Evolutionary conservation across 2,329 filamentous ascomycete genomes (phyloP).

Genomic region (Penicillium concentricum): DNA sequence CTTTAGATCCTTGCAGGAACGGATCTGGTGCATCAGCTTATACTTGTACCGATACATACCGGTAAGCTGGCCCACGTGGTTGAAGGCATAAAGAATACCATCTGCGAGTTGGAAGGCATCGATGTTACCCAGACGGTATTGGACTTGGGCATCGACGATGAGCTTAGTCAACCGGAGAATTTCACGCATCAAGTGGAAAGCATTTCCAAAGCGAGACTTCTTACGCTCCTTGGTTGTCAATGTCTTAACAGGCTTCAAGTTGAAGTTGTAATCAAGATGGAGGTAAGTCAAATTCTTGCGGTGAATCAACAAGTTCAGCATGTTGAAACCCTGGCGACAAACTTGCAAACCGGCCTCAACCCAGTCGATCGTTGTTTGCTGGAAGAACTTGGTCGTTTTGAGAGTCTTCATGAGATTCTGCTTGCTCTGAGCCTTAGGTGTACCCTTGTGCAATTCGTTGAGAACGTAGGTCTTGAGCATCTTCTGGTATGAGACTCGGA

Average conservation of each 20-base stretch:
- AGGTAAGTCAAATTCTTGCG: conserved; percentile 98
- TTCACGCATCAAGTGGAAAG: conserved; percentile 98
- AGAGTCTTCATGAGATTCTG: conserved; percentile 86
- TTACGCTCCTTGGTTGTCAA: conserved; percentile 98
- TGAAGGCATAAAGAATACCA: conserved; percentile 98
- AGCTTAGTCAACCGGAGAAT: conserved; percentile 94
- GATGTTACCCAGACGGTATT: conserved; percentile 95
- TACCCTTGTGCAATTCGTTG: conserved; percentile 95
- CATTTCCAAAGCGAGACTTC: conserved; percentile 98
- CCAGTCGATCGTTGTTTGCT: conserved; percentile 99
- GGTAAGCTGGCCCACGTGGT: conserved; percentile 95
- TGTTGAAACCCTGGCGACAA: conserved; percentile 97
- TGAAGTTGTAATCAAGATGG: conserved; percentile 99
- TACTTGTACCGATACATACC: conserved; percentile 99
- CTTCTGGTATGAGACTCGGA: conserved; percentile 97
- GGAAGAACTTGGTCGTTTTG: conserved; percentile 98
- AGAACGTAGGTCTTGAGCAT: conserved; percentile 92
- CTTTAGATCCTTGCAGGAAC: conserved; percentile 98
- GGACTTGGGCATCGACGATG: conserved; percentile 97
- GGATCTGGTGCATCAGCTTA: conserved; percentile 99
- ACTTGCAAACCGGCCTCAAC: conserved; percentile 98
- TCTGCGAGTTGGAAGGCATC: conserved; percentile 98
- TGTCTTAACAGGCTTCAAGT: conserved; percentile 97
- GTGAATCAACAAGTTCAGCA: conserved; percentile 96
- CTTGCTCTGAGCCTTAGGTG: conserved; percentile 91